Evolutionary conservation across 768 basidiomycete species (phyloP).

Genomic region (Cystobasidium onofrii): DNA sequence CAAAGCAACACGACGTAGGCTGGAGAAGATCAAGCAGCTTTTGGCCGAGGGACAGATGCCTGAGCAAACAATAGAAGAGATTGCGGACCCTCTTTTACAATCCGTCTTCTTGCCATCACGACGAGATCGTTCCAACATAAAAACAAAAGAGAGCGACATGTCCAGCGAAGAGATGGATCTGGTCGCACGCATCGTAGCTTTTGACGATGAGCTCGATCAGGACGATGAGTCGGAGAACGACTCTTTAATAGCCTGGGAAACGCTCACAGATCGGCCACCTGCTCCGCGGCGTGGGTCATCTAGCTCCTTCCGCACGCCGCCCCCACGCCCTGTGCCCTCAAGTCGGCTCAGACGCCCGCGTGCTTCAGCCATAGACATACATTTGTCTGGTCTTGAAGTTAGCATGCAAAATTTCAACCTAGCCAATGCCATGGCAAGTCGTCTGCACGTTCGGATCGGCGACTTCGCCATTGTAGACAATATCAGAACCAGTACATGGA

Average conservation of each 20-base stretch:
- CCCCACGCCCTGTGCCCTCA: not conserved
- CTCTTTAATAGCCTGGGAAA: slow-evolving; percentile 34
- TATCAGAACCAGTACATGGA: slow-evolving; percentile 97
- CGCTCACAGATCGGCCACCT: slow-evolving; percentile 9
- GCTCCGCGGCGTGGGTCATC: not conserved
- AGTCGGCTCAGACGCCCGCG: slow-evolving; percentile 59
- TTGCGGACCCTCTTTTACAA: slow-evolving; percentile 75
- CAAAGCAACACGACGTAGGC: slow-evolving; percentile 71
- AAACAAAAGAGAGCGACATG: slow-evolving; percentile 44
- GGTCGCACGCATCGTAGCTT: slow-evolving; percentile 65
- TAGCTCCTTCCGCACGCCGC: not conserved
- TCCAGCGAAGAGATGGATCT: slow-evolving; percentile 55
- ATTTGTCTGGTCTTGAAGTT: slow-evolving; percentile 57
- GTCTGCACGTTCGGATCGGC: slow-evolving; percentile 59
- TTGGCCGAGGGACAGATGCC: slow-evolving; percentile 81
- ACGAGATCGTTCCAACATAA: slow-evolving; percentile 19
- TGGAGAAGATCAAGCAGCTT: slow-evolving; percentile 83
- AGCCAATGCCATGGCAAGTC: slow-evolving; percentile 55
- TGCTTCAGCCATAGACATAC: slow-evolving; percentile 74
- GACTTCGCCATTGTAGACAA: slow-evolving; percentile 89
- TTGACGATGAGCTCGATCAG: slow-evolving; percentile 79
- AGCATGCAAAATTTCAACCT: slow-evolving; percentile 51
- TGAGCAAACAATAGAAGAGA: slow-evolving; percentile 61
- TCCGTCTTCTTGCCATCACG: slow-evolving; percentile 78
- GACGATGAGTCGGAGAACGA: slow-evolving; percentile 54